These are phyloP conservation scores for Psilocybe cubensis DNA, from an alignment of 768 basidiomycete genomes.

Conservation along the genomic window DNA sequence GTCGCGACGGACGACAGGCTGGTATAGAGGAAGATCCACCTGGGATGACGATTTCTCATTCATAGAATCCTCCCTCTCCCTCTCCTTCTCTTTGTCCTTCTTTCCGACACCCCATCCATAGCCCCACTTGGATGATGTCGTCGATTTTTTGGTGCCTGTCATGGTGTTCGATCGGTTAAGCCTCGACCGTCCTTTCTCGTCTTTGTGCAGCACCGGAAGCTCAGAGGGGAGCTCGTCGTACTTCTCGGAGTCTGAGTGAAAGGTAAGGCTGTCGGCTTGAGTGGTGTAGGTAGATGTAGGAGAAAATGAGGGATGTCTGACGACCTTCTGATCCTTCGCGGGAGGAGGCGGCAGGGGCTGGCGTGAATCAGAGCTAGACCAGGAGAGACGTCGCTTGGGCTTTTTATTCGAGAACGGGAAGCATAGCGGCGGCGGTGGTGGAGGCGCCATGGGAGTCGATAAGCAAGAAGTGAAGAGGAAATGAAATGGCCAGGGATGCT, in stretches of 20 bases:
- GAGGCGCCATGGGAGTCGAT: constrained; percentile 49
- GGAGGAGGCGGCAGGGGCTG: constrained; percentile 18
- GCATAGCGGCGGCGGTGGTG: constrained; percentile 63
- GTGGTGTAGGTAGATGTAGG: constrained; percentile 46
- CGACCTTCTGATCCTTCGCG: constrained; percentile 27
- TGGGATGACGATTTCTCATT: constrained; percentile 31
- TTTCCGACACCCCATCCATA: constrained; percentile 73
- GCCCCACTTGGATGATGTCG: constrained; percentile 56
- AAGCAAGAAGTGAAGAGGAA: constrained; percentile 23
- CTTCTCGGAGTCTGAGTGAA: constrained; percentile 63
- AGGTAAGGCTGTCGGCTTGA: constrained; percentile 52
- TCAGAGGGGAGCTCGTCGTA: constrained; percentile 52
- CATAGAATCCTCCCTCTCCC: constrained; percentile 29
- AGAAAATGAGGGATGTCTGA: constrained; percentile 39
- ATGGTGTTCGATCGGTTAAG: constrained; percentile 55
- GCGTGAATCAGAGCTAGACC: constrained; percentile 30
- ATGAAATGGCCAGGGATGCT: constrained; percentile 15
- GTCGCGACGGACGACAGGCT: constrained; percentile 37
- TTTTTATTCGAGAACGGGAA: constrained; percentile 60
- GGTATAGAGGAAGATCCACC: constrained; percentile 42
- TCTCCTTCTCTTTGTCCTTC: constrained; percentile 45
- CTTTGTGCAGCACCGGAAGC: constrained; percentile 33
- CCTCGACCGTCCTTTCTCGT: constrained; percentile 44
- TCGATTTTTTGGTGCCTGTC: constrained; percentile 60
- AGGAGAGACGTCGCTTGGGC: constrained; percentile 49